Base-by-base conservation (phyloP, 129 eudicot genomes). In the Flaveria bidentis region DNA sequence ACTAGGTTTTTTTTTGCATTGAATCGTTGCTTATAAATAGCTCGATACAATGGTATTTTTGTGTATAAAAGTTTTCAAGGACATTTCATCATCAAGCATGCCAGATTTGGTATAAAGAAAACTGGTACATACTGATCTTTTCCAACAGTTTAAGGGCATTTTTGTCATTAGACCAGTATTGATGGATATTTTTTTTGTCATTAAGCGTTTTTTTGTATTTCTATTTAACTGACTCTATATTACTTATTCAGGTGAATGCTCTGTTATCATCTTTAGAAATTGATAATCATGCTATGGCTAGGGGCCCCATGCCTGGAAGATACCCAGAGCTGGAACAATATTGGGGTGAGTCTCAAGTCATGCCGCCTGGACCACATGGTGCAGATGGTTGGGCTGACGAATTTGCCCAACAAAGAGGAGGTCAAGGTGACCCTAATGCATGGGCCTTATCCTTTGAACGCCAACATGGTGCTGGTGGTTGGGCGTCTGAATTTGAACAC, bases 401-500 rank as follows among this genome's bases (percentile, higher is more conserved):
- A 75, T 94, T 88, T 76, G 25, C 83, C 16, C 97, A 89, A 62
- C 82, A 63, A 25, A 86, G 81, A 78, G 76, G 28, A 33, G 83
- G 80, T 47, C 92, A 64, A 57, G 78, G 74, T 58, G 87, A 85
- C 74, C 97, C 97, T 80, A 86, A 89, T 86, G 74, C 82, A 23
- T 94, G 98, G 98, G 97, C 82, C 13, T 87, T 87, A 68, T 89
- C 97, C 49, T 94, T 94, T 75, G 97, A 94, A 80, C 87, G 85
- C 62, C 91, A 91, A 61, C 93, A 94, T 89, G 98, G 98, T 39
- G 84, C 93, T 74, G 89, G 84, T 61, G 93, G 96, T 20, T 94
- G 98, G 98, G 98, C 97, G 67, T 91, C 98, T 73, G 98, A 94
- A 84, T 94, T 94, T 87, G 88, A 94, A 72, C 93, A 86, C 75